Evolutionary conservation across 176 grass and related monocot species (phyloP).

Genomic region (Dendrocalamus sinicus): DNA sequence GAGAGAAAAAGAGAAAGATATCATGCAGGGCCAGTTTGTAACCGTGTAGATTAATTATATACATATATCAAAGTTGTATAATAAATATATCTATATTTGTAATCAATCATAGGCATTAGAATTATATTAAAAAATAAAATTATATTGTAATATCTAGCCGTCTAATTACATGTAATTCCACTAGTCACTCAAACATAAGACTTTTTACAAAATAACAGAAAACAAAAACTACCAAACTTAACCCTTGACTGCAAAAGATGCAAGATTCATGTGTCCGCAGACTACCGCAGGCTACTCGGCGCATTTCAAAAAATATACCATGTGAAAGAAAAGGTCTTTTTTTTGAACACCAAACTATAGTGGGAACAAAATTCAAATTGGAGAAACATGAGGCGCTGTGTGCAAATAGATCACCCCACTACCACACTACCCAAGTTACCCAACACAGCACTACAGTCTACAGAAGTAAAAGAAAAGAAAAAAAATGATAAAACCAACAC

Average conservation of each 20-base stretch:
- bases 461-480: background rate
- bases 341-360: background rate
- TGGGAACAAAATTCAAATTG: background rate
- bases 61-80: no score
- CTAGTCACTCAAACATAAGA: background rate
- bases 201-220: no score
- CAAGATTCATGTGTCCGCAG: background rate
- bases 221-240: no score
- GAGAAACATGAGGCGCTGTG: background rate
- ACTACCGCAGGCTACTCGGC: background rate
- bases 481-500: background rate
- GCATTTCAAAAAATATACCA: background rate
- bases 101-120: no score
- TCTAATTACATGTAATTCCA: no score
- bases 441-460: conserved; percentile 14
- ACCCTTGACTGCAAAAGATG: no score
- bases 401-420: background rate
- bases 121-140: no score
- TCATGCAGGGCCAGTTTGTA: background rate
- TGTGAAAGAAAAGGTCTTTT: background rate
- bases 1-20: background rate
- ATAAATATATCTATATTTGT: no score
- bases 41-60: no score
- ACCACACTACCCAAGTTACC: conserved; percentile 12
- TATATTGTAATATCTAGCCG: no score